Evolutionary conservation across 441 rosid species (phyloP), one percentile per base, ranked within the genome.

Genomic region (Croton setiger): DNA sequence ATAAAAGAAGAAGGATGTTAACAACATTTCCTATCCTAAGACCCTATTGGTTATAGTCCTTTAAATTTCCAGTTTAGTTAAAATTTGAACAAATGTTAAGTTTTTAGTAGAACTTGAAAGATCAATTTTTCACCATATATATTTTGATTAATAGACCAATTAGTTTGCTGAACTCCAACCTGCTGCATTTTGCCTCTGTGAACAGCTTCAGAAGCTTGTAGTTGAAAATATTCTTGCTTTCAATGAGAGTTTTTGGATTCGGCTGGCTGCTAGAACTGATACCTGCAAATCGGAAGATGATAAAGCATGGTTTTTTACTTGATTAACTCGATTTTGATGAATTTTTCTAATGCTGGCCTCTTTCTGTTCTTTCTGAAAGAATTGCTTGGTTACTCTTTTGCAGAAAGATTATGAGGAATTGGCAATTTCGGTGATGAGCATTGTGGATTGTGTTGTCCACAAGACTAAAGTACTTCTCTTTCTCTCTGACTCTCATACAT

Each of bases 391-490:
- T 76, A 64, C 43, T 5, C 62, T 70, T 60, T 67, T 76, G 84
- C 92, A 94, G 96, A 91, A 85, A 83, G 97, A 94, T 76, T 91
- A 91, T 12, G 96, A 94, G 81, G 93, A 94, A 79, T 70, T 94
- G 79, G 97, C 98, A 60, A 58, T 72, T 48, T 78, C 91, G 10
- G 86, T 91, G 64, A 94, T 90, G 98, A 87, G 64, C 84, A 86
- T 88, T 71, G 97, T 94, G 67, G 97, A 94, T 77, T 59, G 80
- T 60, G 64, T 91, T 59, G 97, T 94, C 64, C 90, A 88, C 73
- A 89, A 88, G 78, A 91, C 98, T 63, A 87, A 85, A 53, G 97
- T 91, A 76, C 60, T 59, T 67, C 54, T 67, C 74, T 59, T 69
- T 51, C 72, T 33, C 51, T 51, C 58, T 60, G 49, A 39, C 57